phyloP scores from a whole-genome alignment of 208 protist genomes.

The Acanthamoeba healyi region DNA sequence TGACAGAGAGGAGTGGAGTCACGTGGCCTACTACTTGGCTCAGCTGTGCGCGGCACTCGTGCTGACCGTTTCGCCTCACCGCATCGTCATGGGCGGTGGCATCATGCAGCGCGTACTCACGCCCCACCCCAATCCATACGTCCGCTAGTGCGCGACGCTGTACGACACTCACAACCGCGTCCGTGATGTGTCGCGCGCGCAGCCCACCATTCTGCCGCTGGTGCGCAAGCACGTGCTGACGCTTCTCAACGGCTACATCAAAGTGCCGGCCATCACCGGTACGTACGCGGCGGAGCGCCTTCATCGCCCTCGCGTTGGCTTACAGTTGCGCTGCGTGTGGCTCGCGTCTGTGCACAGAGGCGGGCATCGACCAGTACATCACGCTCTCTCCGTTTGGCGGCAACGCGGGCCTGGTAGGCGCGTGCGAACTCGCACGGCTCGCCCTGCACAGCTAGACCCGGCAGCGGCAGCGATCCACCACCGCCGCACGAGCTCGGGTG shows the following conservation, averaged over 20 bases:
- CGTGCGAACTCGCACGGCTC: slow-evolving; percentile 78
- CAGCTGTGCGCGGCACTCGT: slow-evolving; percentile 85
- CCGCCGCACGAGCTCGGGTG: too few species aligned
- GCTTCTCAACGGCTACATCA: slow-evolving; percentile 87
- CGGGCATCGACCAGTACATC: slow-evolving; percentile 85
- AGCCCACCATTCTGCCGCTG: slow-evolving; percentile 30
- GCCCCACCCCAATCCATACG: background rate
- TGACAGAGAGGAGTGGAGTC: slow-evolving; percentile 85
- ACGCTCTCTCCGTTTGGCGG: slow-evolving; percentile 80
- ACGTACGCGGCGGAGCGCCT: too few species aligned
- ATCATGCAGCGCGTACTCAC: slow-evolving; percentile 82
- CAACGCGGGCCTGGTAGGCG: slow-evolving; percentile 81
- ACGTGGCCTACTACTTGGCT: slow-evolving; percentile 87
- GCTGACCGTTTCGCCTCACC: slow-evolving; percentile 83
- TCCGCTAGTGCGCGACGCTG: background rate
- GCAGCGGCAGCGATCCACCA: too few species aligned
- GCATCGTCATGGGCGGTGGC: slow-evolving; percentile 89
- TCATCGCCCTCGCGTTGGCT: background rate
- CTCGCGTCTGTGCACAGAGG: background rate
- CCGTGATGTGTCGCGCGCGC: background rate
- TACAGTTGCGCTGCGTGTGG: background rate
- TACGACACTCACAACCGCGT: too few species aligned
- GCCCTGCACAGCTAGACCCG: slow-evolving; percentile 7
- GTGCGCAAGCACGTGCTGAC: slow-evolving; percentile 53
- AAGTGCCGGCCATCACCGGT: slow-evolving; percentile 70